Base-by-base conservation (phyloP, 2,329 filamentous ascomycete genomes). In the Beauveria sp. region DNA sequence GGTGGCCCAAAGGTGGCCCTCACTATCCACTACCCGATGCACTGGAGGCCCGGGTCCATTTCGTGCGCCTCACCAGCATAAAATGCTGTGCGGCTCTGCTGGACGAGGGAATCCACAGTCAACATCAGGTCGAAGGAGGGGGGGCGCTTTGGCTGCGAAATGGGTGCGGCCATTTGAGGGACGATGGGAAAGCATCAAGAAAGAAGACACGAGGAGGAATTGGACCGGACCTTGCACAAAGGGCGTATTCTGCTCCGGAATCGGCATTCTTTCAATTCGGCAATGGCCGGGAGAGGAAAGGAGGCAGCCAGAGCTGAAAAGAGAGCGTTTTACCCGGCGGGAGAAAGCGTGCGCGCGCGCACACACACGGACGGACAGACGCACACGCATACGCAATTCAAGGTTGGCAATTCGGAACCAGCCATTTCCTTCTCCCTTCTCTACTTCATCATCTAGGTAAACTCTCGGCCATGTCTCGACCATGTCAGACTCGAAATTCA, bases 31-130 rank as follows among this genome's bases (percentile, higher is more conserved):
- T 50, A 40, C 40, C 55, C 55, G 55, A 58, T 58, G 55, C 55
- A 46, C 55, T 58, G 45, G 55, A 58, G 46, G 55, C 50, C 55
- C 50, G 55, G 54, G 43, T 52, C 47, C 42, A 28, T 42, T n/a
- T 24, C 20, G 38, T 55, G 38, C 58, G 58, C 58, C 58, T 61
- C 58, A 45, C 51, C 58, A 60, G 58, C 58, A 54, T 61, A 43
- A 34, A 28, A 46, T 52, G 42, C 20, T 61, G 52, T 61, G 60
- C 60, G 60, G 60, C 60, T 61, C 60, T 61, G 60, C 60, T 57
- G 46, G 49, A 26, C 26, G 22, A 34, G 24, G 34, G 60, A 61
- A 61, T 57, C 60, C 60, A 61, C 60, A 61, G 60, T 61, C 60
- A 61, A 61, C 60, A 38, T 56, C 60, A 61, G 45, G 52, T 57